Base-by-base conservation (phyloP, 2,329 filamentous ascomycete genomes). In the Pseudopyrenochaeta lycopersici region DNA sequence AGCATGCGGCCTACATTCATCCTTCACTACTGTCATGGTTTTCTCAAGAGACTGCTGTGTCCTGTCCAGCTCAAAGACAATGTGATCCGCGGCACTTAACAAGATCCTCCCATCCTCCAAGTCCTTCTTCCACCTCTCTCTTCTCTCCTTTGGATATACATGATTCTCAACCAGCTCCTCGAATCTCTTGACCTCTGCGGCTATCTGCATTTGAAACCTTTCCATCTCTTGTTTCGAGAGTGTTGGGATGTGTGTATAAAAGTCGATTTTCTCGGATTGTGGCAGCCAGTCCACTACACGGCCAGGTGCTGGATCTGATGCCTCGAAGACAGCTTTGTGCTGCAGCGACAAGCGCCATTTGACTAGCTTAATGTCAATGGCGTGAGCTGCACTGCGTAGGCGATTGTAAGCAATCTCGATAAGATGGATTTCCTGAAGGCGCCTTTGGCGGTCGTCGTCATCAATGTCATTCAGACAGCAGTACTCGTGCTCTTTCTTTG, bases 41-140 rank as follows among this genome's bases (percentile, higher is more conserved):
- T n/a, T 12, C n/a, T n/a, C 40, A 32, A 39, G 10, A 18, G 36
- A 2, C 18, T 23, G 12, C 20, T 15, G 36, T 21, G 21, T 42
- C 14, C 55, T 62, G 49, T 62, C 62, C 20, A 65, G 36, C 33
- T 58, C 58, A 27, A 47, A 66, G 1, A 59, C 31, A 1, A 66
- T 38, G 31, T 40, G 38, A 35, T 69, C 68, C 1, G 52, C 48
- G 4, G 66, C 65, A 7, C 49, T 57, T 33, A 69, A 32, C 36
- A 72, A 40, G 4, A 46, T 42, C 3, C 63, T 50, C 14, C 60
- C 66, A 38, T 72, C 65, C 14, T 71, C 63, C 0, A 66, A 38
- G 46, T 71, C 65, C 45, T 46, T 50, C 20, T 43, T 60, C 55
- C 60, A 63, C 33, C 56, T 52, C 12, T 66, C 60, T 21, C 57